Conservation (phyloP, 192 early-diverging fungal species). For the Linnemannia exigua region DNA sequence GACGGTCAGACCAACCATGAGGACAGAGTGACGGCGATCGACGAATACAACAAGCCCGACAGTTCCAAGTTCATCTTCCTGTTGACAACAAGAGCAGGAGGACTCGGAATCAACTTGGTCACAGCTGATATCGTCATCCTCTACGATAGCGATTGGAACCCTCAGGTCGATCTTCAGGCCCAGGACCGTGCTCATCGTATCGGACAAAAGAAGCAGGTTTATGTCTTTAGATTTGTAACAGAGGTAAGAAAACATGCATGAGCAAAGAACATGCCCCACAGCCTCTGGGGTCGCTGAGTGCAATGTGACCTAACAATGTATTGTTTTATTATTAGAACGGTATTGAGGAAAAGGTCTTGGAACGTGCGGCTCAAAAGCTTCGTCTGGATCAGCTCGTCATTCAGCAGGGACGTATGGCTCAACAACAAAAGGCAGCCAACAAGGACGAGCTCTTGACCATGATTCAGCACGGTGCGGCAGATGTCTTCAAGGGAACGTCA, state of each 20-base stretch:
- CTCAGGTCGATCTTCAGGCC: constrained; percentile 91
- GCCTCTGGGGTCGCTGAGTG: neutral
- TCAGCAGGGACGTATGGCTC: constrained; percentile 91
- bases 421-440: constrained; percentile 75
- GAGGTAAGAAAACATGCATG: constrained; percentile 63
- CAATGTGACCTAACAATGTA: neutral
- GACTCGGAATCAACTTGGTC: constrained; percentile 97
- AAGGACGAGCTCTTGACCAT: constrained; percentile 94
- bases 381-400: constrained; percentile 98
- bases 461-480: constrained; percentile 97
- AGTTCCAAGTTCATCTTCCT: constrained; percentile 97
- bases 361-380: constrained; percentile 97
- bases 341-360: constrained; percentile 98
- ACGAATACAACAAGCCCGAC: constrained; percentile 92
- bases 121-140: constrained; percentile 97
- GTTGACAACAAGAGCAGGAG: constrained; percentile 96
- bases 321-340: constrained; percentile 69
- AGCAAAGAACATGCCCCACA: neutral
- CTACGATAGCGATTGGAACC: constrained; percentile 98
- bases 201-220: constrained; percentile 98
- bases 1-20: constrained; percentile 98
- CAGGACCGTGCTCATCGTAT: constrained; percentile 99
- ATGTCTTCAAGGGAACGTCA: constrained; percentile 76
- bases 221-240: constrained; percentile 96
- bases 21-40: constrained; percentile 91